These are phyloP conservation scores for Toxicodendron radicans DNA, from an alignment of 345 rosid genomes.

Conservation along the genomic window DNA sequence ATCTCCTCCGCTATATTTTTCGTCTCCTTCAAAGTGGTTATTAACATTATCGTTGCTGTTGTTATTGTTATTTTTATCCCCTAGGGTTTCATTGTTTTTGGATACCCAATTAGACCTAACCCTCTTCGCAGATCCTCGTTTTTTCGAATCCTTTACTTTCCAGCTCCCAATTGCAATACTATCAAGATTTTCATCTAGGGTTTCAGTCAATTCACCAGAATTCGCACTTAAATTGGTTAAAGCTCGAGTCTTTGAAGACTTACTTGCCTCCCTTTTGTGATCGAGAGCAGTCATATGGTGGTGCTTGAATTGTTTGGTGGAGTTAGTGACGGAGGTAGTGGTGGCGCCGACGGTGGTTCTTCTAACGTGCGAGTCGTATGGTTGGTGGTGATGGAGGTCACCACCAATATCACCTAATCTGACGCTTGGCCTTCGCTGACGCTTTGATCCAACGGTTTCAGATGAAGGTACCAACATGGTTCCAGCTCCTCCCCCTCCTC, in stretches of 20 bases:
- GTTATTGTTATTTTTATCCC: slow-evolving; percentile 20
- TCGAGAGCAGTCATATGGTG: slow-evolving; percentile 5
- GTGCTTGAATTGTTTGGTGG: slow-evolving; percentile 10
- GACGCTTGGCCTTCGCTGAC: slow-evolving; percentile 87
- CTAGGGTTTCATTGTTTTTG: slow-evolving; percentile 44
- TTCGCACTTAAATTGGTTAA: slow-evolving; percentile 51
- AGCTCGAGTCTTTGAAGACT: slow-evolving; percentile 59
- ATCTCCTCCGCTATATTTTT: slow-evolving; percentile 53
- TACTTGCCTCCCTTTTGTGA: slow-evolving; percentile 31
- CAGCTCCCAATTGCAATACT: slow-evolving; percentile 62
- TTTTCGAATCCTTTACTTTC: slow-evolving; percentile 63
- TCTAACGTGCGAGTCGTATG: slow-evolving; percentile 56
- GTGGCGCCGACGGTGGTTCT: slow-evolving; percentile 27
- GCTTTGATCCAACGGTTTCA: slow-evolving; percentile 64
- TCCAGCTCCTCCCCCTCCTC: slow-evolving; percentile 19
- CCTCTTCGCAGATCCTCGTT: slow-evolving; percentile 46
- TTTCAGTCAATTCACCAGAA: slow-evolving; percentile 44
- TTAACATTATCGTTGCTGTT: slow-evolving; percentile 2
- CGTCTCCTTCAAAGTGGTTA: slow-evolving; percentile 35
- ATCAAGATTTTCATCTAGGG: slow-evolving; percentile 64
- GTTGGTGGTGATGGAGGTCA: slow-evolving; percentile 36
- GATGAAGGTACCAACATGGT: slow-evolving; percentile 37
- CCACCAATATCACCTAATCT: slow-evolving; percentile 93
- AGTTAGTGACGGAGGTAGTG: slow-evolving; percentile 5
- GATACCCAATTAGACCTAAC: slow-evolving; percentile 63